A percentile compares a stretch with the other conserved stretches of the same genome.
Evolutionary conservation across 768 basidiomycete species (phyloP).

Genomic region (Phanerochaete carnosa): DNA sequence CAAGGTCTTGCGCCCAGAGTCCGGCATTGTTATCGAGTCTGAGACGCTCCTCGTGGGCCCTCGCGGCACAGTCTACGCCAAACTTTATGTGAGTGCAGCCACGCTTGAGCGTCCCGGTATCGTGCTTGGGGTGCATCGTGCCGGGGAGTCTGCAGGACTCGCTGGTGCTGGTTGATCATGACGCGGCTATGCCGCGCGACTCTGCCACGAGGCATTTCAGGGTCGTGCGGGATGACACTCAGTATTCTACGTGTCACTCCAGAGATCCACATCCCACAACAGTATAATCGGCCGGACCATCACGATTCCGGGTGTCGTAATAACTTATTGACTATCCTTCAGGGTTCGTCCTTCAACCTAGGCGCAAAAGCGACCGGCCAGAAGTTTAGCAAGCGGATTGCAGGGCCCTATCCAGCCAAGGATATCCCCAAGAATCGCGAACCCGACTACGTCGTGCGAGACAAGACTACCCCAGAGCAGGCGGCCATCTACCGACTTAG

Average conservation of each 20-base stretch:
- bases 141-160: too few species aligned
- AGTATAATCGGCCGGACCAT: not conserved
- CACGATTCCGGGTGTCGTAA: not conserved
- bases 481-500: constrained; percentile 46
- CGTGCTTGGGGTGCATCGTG: not conserved
- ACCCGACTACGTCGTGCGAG: constrained; percentile 37
- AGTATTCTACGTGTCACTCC: not conserved
- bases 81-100: constrained; percentile 34
- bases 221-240: not conserved
- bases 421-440: constrained; percentile 33
- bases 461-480: constrained; percentile 41
- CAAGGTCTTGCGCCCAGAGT: constrained; percentile 42
- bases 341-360: constrained; percentile 42
- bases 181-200: not conserved
- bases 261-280: not conserved
- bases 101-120: not conserved
- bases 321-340: not conserved
- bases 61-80: constrained; percentile 43
- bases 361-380: constrained; percentile 36
- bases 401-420: constrained; percentile 33
- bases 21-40: constrained; percentile 66
- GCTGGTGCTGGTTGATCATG: too few species aligned
- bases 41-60: constrained; percentile 66
- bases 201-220: not conserved
- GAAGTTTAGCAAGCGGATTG: constrained; percentile 39